Evolutionary conservation across 306 rosid genomes (phyloP).

Genomic region (Acacia acuminata): DNA sequence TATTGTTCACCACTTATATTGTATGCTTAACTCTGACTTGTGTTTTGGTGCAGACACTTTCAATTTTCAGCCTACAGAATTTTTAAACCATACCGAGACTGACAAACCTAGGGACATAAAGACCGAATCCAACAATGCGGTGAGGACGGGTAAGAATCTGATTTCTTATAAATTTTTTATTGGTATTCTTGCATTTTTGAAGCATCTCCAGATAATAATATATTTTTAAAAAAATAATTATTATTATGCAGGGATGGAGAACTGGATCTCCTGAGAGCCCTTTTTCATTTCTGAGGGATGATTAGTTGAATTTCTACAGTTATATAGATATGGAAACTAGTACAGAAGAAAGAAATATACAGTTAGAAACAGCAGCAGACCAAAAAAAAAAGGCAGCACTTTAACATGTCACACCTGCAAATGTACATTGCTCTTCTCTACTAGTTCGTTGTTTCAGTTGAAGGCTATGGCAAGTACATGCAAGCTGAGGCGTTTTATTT

Average conservation of each 20-base stretch:
- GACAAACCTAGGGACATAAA: conserved; percentile 26
- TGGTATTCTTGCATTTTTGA: background rate
- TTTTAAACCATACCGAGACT: conserved; percentile 21
- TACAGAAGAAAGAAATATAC: conserved; percentile 21
- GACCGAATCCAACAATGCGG: conserved; percentile 33
- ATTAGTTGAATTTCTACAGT: conserved; percentile 32
- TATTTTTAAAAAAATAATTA: background rate
- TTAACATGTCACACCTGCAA: conserved; percentile 5
- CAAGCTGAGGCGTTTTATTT: background rate
- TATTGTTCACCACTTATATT: background rate
- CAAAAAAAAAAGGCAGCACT: conserved; percentile 1
- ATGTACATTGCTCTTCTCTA: background rate
- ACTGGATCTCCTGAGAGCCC: conserved; percentile 78
- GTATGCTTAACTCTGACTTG: too few relatives aligned
- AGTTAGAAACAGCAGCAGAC: conserved; percentile 8
- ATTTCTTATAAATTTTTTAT: background rate
- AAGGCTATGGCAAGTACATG: conserved; percentile 28
- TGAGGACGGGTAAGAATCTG: conserved; percentile 49
- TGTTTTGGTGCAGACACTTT: conserved; percentile 45
- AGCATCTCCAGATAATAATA: background rate
- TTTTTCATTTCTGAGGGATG: conserved; percentile 41
- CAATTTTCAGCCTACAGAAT: conserved; percentile 41
- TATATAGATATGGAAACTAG: conserved; percentile 20
- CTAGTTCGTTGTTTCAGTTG: conserved; percentile 17
- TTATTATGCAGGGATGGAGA: conserved; percentile 47